Percentiles rank a stretch among this genome's conserved stretches.
Conservation (phyloP, 495 filamentous ascomycete genomes). For the Penicillium macrosclerotiorum region DNA sequence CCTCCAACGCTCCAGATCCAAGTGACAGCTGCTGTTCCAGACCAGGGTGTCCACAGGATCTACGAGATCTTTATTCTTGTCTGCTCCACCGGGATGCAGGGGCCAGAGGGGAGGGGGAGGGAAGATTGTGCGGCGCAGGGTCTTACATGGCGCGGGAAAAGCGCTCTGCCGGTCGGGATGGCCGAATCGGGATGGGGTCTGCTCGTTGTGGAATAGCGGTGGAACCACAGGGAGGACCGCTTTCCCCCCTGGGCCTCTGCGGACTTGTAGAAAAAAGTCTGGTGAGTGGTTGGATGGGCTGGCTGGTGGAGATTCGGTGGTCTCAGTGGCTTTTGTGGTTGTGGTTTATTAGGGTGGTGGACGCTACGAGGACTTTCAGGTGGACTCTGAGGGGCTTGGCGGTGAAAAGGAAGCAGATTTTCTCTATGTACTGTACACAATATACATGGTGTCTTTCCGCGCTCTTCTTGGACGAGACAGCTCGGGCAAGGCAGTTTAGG, state of each 20-base stretch:
- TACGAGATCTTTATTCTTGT: slow-evolving; percentile 2
- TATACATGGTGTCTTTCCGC: slow-evolving; percentile 21
- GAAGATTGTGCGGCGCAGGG: background rate
- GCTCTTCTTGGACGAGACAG: slow-evolving; percentile 1
- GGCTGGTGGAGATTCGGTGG: no score
- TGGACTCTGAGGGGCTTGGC: background rate
- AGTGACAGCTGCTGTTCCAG: background rate
- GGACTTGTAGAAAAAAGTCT: no score
- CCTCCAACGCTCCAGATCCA: no score
- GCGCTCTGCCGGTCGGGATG: slow-evolving; percentile 16
- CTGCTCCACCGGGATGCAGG: slow-evolving; percentile 13
- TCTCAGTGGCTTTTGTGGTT: background rate
- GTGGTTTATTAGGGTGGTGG: background rate
- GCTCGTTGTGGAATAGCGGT: slow-evolving; percentile 5
- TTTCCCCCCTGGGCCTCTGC: slow-evolving; percentile 2
- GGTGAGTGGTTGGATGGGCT: background rate
- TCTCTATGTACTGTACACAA: slow-evolving; percentile 38
- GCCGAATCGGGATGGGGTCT: slow-evolving; percentile 6
- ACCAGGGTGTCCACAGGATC: slow-evolving; percentile 10
- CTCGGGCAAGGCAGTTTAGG: slow-evolving; percentile 8
- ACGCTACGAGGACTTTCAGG: background rate
- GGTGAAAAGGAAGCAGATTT: slow-evolving; percentile 20
- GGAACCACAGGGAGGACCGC: slow-evolving; percentile 2
- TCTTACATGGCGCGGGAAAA: slow-evolving; percentile 12
- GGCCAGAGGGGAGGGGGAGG: slow-evolving; percentile 1